phyloP scores from a whole-genome alignment of 1,139 yeast species.

The Candida smagusa region DNA sequence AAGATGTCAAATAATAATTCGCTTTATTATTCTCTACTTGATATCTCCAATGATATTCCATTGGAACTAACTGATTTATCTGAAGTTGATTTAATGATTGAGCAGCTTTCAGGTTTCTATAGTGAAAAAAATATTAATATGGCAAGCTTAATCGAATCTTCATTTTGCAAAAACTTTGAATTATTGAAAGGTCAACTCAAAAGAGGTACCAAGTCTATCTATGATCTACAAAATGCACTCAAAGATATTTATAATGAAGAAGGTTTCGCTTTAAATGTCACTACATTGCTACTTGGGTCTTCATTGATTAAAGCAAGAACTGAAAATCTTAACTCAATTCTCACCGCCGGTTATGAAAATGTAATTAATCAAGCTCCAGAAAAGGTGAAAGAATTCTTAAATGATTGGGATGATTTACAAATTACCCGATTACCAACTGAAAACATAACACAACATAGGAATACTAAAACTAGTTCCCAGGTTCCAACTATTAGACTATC shows the following conservation, averaged over 20 bases:
- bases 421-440: too few relatives aligned
- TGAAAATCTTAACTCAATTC: conserved; percentile 8
- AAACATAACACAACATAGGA: too few relatives aligned
- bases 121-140: conserved; percentile 22
- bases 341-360: conserved; percentile 10
- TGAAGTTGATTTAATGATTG: conserved; percentile 51
- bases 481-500: conserved; percentile 24
- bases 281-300: conserved; percentile 22
- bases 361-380: conserved; percentile 15
- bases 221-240: conserved; percentile 9
- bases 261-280: conserved; percentile 12
- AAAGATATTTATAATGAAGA: conserved; percentile 6
- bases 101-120: conserved; percentile 41
- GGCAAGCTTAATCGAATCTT: conserved; percentile 10
- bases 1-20: conserved; percentile 8
- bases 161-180: conserved; percentile 7
- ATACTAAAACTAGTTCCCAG: conserved; percentile 7
- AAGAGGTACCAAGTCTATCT: conserved; percentile 8
- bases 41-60: conserved; percentile 24
- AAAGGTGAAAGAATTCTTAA: conserved; percentile 21
- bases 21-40: conserved; percentile 22
- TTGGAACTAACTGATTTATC: conserved; percentile 25
- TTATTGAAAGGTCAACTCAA: neutral
- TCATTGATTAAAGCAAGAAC: conserved; percentile 25
- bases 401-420: conserved; percentile 23